Evolutionary conservation across 352 stramenopile species (phyloP).

Genomic region (Phytopythium sindhum): DNA sequence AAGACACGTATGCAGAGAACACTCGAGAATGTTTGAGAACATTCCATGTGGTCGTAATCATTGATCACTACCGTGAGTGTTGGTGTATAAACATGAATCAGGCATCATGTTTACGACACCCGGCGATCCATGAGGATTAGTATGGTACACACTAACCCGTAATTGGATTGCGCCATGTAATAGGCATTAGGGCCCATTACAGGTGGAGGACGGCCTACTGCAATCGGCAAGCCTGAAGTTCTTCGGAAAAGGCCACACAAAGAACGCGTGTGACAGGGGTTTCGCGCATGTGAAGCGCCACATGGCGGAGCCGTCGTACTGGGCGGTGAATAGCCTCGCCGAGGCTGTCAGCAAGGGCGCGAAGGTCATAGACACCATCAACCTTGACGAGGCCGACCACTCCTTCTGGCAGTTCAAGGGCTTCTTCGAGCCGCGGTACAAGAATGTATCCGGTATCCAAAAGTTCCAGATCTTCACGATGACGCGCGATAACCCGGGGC

Average conservation of each 20-base stretch:
- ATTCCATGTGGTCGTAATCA: no score
- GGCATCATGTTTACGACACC: no score
- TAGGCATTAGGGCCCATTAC: no score
- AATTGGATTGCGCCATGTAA: no score
- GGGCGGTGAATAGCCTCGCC: neutral
- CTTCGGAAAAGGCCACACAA: conserved; percentile 12
- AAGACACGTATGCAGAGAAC: no score
- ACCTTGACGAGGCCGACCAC: neutral
- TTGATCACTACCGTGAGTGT: no score
- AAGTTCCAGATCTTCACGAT: neutral
- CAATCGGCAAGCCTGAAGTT: conserved; percentile 9
- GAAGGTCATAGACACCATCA: neutral
- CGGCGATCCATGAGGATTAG: no score
- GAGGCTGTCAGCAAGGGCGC: neutral
- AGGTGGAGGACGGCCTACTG: neutral
- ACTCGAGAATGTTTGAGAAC: no score
- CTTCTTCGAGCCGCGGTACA: neutral
- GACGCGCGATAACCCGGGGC: neutral
- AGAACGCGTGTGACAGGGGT: conserved; percentile 8
- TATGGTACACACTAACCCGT: no score
- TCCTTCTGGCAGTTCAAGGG: neutral
- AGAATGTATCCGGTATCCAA: neutral
- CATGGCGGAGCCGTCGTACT: neutral
- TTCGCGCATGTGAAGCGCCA: conserved; percentile 6
- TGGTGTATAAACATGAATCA: no score